A percentile compares a stretch with the other conserved stretches of the same genome.
Evolutionary conservation across 2,329 filamentous ascomycete genomes (phyloP).

Genomic region (Pseudonectria foliicola): DNA sequence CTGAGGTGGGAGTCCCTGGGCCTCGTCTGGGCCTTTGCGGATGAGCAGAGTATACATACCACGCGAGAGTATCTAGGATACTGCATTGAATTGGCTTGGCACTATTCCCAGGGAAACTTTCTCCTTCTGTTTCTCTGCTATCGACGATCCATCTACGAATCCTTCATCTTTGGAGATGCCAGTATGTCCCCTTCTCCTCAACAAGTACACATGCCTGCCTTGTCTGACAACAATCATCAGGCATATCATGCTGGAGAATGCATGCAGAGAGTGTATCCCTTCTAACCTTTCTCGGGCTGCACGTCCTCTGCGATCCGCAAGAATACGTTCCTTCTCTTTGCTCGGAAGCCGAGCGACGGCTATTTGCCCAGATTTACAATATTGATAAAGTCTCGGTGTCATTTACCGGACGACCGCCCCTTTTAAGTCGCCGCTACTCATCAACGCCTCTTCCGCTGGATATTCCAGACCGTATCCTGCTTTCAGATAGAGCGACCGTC

Average conservation of each 20-base stretch:
- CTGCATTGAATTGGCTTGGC: slow-evolving; percentile 27
- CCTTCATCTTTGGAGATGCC: slow-evolving; percentile 33
- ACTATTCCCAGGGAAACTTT: slow-evolving; percentile 26
- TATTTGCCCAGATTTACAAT: slow-evolving; percentile 31
- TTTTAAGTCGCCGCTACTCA: slow-evolving; percentile 45
- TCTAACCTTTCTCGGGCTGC: slow-evolving; percentile 30
- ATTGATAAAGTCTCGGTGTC: slow-evolving; percentile 44
- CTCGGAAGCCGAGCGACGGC: slow-evolving; percentile 25
- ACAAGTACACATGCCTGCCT: not conserved
- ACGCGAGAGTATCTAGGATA: slow-evolving; percentile 14
- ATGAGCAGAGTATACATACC: slow-evolving; percentile 1
- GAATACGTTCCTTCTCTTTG: slow-evolving; percentile 26
- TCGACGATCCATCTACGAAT: slow-evolving; percentile 29
- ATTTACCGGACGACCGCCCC: slow-evolving; percentile 48
- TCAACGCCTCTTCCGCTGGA: slow-evolving; percentile 48
- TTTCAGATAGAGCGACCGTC: slow-evolving; percentile 31
- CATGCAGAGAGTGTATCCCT: slow-evolving; percentile 31
- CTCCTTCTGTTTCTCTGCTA: slow-evolving; percentile 30
- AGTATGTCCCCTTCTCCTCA: slow-evolving; percentile 22
- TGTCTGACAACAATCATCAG: slow-evolving; percentile 14
- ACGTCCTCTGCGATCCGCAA: slow-evolving; percentile 18
- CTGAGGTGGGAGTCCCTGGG: slow-evolving; percentile 39
- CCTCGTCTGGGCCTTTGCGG: slow-evolving; percentile 25
- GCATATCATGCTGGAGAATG: slow-evolving; percentile 30
- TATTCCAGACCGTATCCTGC: slow-evolving; percentile 40